These are phyloP conservation scores for Fusarium siculi DNA, from an alignment of 2,329 filamentous ascomycete species.

Conservation along the genomic window DNA sequence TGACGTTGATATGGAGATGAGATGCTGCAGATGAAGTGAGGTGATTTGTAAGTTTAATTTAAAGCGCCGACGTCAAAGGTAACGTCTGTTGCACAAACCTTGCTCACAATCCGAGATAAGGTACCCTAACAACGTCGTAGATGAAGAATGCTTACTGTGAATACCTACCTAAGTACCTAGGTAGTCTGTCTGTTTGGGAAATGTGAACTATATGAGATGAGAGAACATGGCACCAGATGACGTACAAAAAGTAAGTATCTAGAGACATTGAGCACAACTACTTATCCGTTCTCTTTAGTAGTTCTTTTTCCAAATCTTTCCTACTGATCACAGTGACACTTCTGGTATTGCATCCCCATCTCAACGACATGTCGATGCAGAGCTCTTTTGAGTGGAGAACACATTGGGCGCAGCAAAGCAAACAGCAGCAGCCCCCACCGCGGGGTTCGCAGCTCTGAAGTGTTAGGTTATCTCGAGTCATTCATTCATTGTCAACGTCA, in stretches of 20 bases:
- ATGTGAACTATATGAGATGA: neutral
- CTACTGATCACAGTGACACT: neutral
- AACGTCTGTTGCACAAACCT: neutral
- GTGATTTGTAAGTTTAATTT: no score
- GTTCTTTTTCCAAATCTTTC: neutral
- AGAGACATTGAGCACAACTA: no score
- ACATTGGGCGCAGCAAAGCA: conserved; percentile 7
- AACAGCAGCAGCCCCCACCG: conserved; percentile 17
- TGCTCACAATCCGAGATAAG: neutral
- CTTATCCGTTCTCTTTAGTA: no score
- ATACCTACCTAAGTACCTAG: neutral
- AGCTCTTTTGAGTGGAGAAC: conserved; percentile 21
- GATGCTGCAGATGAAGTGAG: no score
- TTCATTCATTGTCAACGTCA: neutral
- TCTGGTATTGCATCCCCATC: neutral
- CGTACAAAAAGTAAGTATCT: neutral
- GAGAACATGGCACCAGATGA: neutral
- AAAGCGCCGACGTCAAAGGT: neutral
- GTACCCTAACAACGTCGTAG: neutral
- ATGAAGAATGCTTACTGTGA: neutral
- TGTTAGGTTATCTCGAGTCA: neutral
- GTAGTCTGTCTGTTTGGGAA: neutral
- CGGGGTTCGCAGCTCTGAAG: conserved; percentile 21
- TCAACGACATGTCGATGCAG: neutral
- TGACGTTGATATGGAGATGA: neutral